Conservation (phyloP, 192 early-diverging fungal genomes). For the Coemansia sp. region DNA sequence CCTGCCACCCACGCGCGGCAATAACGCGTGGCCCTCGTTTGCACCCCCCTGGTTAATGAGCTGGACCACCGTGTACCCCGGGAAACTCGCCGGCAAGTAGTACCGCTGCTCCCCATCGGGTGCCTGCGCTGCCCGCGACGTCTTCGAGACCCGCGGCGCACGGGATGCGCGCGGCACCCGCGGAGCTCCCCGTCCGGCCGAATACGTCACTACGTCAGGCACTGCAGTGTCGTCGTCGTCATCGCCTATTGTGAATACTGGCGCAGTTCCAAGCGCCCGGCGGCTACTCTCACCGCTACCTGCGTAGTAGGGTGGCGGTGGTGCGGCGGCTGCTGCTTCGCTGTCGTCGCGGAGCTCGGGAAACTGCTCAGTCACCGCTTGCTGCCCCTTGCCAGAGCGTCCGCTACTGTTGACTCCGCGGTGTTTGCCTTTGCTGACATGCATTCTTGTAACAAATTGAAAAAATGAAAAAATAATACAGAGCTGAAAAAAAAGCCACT, state of each 20-base stretch:
- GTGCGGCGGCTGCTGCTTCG: background rate
- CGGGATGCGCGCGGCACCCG: background rate
- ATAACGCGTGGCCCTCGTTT: conserved; percentile 20
- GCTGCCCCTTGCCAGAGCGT: background rate
- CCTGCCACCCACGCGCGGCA: background rate
- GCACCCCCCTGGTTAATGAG: conserved; percentile 5
- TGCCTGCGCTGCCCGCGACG: too few relatives aligned
- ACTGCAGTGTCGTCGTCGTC: background rate
- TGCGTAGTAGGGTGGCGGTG: background rate
- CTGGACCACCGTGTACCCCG: conserved; percentile 41
- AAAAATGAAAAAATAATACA: background rate
- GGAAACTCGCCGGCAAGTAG: conserved; percentile 52
- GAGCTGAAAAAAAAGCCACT: too few relatives aligned
- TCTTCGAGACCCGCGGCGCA: too few relatives aligned
- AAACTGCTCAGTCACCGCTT: conserved; percentile 20
- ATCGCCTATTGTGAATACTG: conserved; percentile 8
- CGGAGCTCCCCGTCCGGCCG: background rate
- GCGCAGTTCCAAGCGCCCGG: background rate
- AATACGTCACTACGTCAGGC: background rate
- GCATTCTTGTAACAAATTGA: background rate
- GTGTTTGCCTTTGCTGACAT: background rate
- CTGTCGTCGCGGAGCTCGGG: conserved; percentile 18
- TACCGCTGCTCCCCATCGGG: conserved; percentile 1
- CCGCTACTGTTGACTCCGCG: background rate
- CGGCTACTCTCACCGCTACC: conserved; percentile 2